Evolutionary conservation across 441 rosid genomes (phyloP), one percentile per base, ranked within the genome.

Genomic region (Jatropha multifida): DNA sequence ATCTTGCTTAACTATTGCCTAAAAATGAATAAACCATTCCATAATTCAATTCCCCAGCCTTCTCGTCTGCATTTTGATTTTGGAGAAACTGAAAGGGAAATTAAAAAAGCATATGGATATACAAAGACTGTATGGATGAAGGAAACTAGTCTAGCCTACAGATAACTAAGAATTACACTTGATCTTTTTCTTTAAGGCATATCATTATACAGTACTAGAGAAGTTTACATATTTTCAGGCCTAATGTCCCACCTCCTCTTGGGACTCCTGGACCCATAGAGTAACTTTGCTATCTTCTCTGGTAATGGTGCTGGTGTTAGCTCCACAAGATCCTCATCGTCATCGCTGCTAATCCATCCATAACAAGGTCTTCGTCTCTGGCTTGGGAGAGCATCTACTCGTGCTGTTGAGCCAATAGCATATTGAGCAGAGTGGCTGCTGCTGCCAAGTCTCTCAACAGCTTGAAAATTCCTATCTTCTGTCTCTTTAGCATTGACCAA

Each of bases 321-420:
- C 51, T 81, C 79, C 51, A 80, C 62, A 37, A 78, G 49, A 1
- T 76, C 81, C 3, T 15, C 49, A 14, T 79, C 81, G 3, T 75
- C 81, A 5, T 81, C 79, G 23, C 66, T 14, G 26, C 81, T 48
- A 54, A 86, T 78, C 84, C 86, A 86, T 37, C 87, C 86, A 49
- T 81, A n/a, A 77, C 13, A 81, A 65, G 75, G 80, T 38, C 69
- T 32, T 32, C 32, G 80, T 42, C 49, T 54, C 66, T 9, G 17
- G 7, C 18, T 46, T 3, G 61, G 72, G 68, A 48, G 37, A n/a
- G 32, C 26, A 7, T 49, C 67, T 40, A 2, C 59, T 46, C 4
- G 60, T 52, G 54, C 63, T 15, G 32, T 46, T 48, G 65, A 10
- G 61, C 13, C 51, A 38, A 42, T 11, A 59, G 15, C 48, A 11